A percentile compares a stretch with the other conserved stretches of the same genome.
Conservation (phyloP, 345 rosid genomes). For the Ceriops decandra region DNA sequence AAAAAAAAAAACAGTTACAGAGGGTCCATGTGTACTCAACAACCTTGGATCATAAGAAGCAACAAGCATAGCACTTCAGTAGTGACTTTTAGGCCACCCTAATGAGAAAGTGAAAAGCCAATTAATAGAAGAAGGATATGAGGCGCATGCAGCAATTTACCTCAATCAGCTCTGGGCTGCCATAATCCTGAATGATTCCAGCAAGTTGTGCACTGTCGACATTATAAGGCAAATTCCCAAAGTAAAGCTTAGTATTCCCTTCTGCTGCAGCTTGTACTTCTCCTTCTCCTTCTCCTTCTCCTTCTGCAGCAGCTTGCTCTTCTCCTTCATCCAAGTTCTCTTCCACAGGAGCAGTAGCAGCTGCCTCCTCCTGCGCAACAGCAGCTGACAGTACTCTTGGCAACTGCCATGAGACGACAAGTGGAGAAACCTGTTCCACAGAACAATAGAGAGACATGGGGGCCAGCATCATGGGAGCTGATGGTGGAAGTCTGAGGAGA, state of each 20-base stretch:
- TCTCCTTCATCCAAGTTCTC: slow-evolving; percentile 26
- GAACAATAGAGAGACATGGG: slow-evolving; percentile 11
- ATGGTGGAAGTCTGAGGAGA: slow-evolving; percentile 14
- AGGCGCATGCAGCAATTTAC: slow-evolving; percentile 20
- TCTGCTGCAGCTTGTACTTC: slow-evolving; percentile 13
- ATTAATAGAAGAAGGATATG: not conserved
- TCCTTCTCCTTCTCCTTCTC: slow-evolving; percentile 9
- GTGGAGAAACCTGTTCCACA: slow-evolving; percentile 7
- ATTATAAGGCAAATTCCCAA: slow-evolving; percentile 86
- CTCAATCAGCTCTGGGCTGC: slow-evolving; percentile 78
- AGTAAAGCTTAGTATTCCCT: slow-evolving; percentile 70
- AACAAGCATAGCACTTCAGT: no score
- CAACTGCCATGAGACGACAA: slow-evolving; percentile 25
- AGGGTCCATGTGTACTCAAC: no score
- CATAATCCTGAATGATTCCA: slow-evolving; percentile 73
- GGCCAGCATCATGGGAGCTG: slow-evolving; percentile 11
- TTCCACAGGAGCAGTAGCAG: slow-evolving; percentile 23
- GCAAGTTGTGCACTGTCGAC: slow-evolving; percentile 94
- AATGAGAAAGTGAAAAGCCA: not conserved
- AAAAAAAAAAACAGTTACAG: no score
- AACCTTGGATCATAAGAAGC: no score
- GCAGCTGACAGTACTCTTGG: slow-evolving; percentile 41
- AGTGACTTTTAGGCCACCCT: no score
- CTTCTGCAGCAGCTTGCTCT: slow-evolving; percentile 9
- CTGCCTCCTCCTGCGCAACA: slow-evolving; percentile 44